These are phyloP conservation scores for Hylodesmum podocarpum DNA, from an alignment of 306 rosid genomes.

Conservation along the genomic window DNA sequence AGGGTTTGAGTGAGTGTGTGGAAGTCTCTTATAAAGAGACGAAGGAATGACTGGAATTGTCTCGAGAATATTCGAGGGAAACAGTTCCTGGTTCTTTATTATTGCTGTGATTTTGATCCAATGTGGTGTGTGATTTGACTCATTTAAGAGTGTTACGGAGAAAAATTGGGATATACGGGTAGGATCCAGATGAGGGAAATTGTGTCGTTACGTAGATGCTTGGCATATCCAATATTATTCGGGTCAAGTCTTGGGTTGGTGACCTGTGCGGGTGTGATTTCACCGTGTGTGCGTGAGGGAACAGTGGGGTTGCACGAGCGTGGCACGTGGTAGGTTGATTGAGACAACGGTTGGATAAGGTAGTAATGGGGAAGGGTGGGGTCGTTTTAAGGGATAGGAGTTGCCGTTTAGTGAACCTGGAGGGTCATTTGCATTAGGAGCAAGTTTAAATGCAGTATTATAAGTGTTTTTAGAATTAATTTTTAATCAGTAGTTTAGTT, in stretches of 20 bases:
- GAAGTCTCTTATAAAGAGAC: constrained; percentile 26
- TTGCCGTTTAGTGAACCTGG: constrained; percentile 34
- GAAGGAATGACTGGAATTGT: constrained; percentile 17
- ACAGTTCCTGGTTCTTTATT: background rate
- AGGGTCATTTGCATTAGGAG: background rate
- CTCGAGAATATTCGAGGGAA: constrained; percentile 41
- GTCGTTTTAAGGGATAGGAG: constrained; percentile 30
- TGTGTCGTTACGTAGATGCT: constrained; percentile 39
- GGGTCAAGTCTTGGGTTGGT: background rate
- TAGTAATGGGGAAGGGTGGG: background rate
- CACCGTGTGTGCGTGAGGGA: constrained; percentile 4
- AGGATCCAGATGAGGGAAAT: constrained; percentile 12
- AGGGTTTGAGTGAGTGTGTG: background rate
- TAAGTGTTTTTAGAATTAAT: no score
- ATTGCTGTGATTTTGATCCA: background rate
- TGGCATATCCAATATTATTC: constrained; percentile 35
- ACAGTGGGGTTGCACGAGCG: constrained; percentile 23
- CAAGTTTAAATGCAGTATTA: background rate
- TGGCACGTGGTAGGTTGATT: constrained; percentile 43
- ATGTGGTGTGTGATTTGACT: background rate
- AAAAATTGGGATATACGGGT: constrained; percentile 31
- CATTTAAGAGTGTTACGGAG: background rate
- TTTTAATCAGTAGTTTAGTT: background rate
- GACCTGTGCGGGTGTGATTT: constrained; percentile 31
- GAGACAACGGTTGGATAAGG: constrained; percentile 24